These are phyloP conservation scores for Suhomyces xylopsoci DNA, from an alignment of 805 yeast species.

Conservation along the genomic window DNA sequence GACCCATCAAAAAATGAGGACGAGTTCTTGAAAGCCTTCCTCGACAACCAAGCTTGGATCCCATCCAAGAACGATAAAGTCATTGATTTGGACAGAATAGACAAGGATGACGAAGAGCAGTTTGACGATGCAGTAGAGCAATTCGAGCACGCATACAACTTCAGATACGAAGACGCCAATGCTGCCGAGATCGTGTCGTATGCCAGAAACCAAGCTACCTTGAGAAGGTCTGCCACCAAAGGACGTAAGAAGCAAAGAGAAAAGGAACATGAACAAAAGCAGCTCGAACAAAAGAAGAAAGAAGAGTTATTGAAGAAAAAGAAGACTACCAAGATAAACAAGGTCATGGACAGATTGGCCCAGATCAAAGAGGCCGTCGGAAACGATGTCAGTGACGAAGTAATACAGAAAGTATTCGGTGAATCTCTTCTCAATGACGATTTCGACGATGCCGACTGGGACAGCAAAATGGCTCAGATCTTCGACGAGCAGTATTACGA, in stretches of 20 bases:
- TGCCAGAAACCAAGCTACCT: slow-evolving; percentile 91
- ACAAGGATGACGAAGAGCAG: slow-evolving; percentile 68
- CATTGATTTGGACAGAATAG: slow-evolving; percentile 48
- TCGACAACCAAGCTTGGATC: slow-evolving; percentile 84
- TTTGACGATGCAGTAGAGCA: slow-evolving; percentile 90
- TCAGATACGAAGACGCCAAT: slow-evolving; percentile 89
- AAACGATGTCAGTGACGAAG: slow-evolving; percentile 55
- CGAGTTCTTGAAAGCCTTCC: slow-evolving; percentile 68
- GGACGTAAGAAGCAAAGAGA: slow-evolving; percentile 82
- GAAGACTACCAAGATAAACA: slow-evolving; percentile 72
- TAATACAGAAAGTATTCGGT: slow-evolving; percentile 63
- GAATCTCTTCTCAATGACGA: slow-evolving; percentile 80
- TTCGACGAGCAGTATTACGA: slow-evolving; percentile 83
- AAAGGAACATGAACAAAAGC: slow-evolving; percentile 53
- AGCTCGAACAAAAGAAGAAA: slow-evolving; percentile 49
- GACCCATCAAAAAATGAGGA: slow-evolving; percentile 56
- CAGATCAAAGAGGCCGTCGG: slow-evolving; percentile 70
- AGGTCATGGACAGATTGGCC: slow-evolving; percentile 67
- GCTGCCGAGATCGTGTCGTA: slow-evolving; percentile 89
- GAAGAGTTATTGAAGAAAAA: slow-evolving; percentile 65
- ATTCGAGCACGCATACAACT: slow-evolving; percentile 90
- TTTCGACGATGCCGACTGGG: slow-evolving; percentile 91
- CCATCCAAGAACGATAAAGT: slow-evolving; percentile 65
- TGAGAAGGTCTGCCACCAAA: slow-evolving; percentile 74
- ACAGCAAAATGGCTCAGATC: slow-evolving; percentile 73